Base-by-base conservation (phyloP, 345 rosid species). In the Pugionium cornutum region DNA sequence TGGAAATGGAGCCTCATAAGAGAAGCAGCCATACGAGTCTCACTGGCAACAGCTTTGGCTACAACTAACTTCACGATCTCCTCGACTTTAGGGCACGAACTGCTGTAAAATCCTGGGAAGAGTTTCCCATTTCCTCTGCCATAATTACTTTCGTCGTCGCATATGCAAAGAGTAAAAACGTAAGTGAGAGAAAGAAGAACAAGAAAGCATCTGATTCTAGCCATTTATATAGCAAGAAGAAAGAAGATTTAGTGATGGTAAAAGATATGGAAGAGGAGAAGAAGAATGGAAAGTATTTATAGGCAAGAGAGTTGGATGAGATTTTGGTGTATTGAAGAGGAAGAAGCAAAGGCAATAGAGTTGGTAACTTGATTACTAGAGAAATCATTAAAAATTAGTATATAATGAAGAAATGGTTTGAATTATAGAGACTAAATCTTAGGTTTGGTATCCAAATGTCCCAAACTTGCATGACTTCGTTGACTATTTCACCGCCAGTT, bases 11-110 rank as follows among this genome's bases (percentile, higher is more conserved):
- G 84, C 73, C 98, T 81, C 35, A 89, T 73, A 37, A 91, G 62
- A 25, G 91, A 89, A 72, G 98, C 95, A 70, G 81, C 91, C 91
- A 85, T 86, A 25, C 95, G 86, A 28, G 83, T 31, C 42, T 91
- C 91, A 65, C 74, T 79, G 0, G 79, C 79, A 37, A 85, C 76
- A 30, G 90, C 96, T 67, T 82, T 75, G 26, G 83, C 75, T 25
- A 91, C 87, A 51, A 76, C 75, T 1, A 81, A 79, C 69, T 64
- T 73, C 4, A 88, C 94, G 9, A 83, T 89, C 49, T 81, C 68
- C 5, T 77, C 76, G 37, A 86, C 84, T 45, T 66, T 79, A 3
- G 94, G 94, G 72, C 98, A 91, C 1, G 90, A 80, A 29, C 80
- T 83, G 7, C 82, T 81, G 50, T 91, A 86, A 58, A 86, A 91